These are phyloP conservation scores for Starmerella lactis-condensi DNA, from an alignment of 805 yeast genomes.

Conservation along the genomic window DNA sequence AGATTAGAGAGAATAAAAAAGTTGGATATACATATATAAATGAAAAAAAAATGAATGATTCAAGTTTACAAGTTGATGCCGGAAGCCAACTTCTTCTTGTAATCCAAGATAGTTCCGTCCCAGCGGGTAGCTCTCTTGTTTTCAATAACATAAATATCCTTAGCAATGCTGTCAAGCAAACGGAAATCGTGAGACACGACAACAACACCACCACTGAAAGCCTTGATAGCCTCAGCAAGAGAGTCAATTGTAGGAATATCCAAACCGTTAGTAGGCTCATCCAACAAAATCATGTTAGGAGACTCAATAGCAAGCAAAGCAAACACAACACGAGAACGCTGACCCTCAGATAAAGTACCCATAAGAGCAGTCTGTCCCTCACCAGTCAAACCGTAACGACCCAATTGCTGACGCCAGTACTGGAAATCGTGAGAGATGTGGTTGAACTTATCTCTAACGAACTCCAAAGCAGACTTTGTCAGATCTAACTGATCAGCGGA, in stretches of 20 bases:
- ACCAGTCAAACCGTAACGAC: slow-evolving; percentile 96
- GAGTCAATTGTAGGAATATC: slow-evolving; percentile 98
- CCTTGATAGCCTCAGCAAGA: slow-evolving; percentile 85
- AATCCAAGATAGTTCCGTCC: slow-evolving; percentile 79
- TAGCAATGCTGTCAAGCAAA: slow-evolving; percentile 87
- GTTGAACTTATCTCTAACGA: slow-evolving; percentile 86
- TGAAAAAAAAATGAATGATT: not conserved
- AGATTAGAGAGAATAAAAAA: slow-evolving; percentile 1
- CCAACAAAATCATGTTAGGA: slow-evolving; percentile 85
- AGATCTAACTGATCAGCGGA: slow-evolving; percentile 95
- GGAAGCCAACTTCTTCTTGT: slow-evolving; percentile 87
- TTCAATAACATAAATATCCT: slow-evolving; percentile 93
- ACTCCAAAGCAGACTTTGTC: slow-evolving; percentile 87
- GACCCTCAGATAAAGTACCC: slow-evolving; percentile 98
- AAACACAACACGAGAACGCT: slow-evolving; percentile 96
- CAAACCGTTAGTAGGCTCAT: slow-evolving; percentile 99
- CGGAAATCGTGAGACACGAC: slow-evolving; percentile 99
- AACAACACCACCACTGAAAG: slow-evolving; percentile 93
- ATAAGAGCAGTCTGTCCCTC: slow-evolving; percentile 96
- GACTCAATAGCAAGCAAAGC: slow-evolving; percentile 87
- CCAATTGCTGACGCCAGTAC: slow-evolving; percentile 86
- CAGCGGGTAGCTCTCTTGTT: slow-evolving; percentile 89
- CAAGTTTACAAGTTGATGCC: slow-evolving; percentile 30
- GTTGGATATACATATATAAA: not conserved
- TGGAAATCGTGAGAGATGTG: slow-evolving; percentile 90